Conservation (phyloP, 768 basidiomycete species). For the Rhodosporidiobolus odoratus region DNA sequence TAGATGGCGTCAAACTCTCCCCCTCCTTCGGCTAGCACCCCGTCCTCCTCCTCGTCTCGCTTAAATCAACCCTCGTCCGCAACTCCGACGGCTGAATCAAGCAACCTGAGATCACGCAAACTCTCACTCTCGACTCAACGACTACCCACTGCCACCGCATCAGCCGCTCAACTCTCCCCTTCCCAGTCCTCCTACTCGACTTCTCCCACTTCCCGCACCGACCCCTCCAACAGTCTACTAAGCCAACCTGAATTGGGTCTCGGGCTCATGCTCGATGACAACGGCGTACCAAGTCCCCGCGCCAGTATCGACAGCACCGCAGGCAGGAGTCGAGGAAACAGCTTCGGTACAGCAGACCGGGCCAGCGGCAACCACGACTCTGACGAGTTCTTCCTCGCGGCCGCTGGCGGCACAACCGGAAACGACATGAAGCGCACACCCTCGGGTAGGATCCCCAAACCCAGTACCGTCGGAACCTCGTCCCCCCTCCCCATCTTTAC, state of each 20-base stretch:
- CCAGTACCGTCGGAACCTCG: slow-evolving; percentile 12
- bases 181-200: neutral
- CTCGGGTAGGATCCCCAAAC: neutral
- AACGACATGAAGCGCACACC: neutral
- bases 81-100: neutral
- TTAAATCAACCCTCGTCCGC: neutral
- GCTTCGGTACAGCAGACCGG: neutral
- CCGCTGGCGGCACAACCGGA: neutral
- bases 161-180: slow-evolving; percentile 2
- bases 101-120: slow-evolving; percentile 18
- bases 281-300: neutral
- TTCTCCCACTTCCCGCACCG: neutral
- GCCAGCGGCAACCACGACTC: slow-evolving; percentile 3
- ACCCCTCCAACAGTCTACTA: slow-evolving; percentile 1
- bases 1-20: neutral
- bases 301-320: slow-evolving; percentile 15
- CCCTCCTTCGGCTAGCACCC: neutral
- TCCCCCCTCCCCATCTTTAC: slow-evolving; percentile 30
- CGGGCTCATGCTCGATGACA: slow-evolving; percentile 31
- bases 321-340: neutral
- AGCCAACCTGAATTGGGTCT: slow-evolving; percentile 23
- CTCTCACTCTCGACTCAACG: slow-evolving; percentile 3
- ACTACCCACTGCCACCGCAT: neutral
- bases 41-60: neutral
- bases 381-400: slow-evolving; percentile 23